Evolutionary conservation across 148 eudicot species (phyloP), one percentile per base, ranked within the genome.

Genomic region (Pouteria glomerata): DNA sequence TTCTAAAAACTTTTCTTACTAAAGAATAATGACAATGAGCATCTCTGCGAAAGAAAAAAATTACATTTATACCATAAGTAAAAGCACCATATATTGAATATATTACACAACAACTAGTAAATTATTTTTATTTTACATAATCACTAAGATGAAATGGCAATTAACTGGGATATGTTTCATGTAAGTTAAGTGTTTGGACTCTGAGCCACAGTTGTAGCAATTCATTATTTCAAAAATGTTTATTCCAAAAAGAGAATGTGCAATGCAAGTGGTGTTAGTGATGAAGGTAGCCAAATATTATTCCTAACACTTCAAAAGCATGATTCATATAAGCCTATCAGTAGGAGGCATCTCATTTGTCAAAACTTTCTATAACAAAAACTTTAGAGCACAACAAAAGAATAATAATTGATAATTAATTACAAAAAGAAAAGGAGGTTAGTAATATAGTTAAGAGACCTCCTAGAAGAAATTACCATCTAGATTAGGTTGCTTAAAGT

Each of bases 251-350:
- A 91, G 89, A 26, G 81, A 68, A 73, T 94, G 98, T 55, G 89
- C 97, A 57, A 88, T 82, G 83, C 98, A 94, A 74, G 89, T 81
- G 48, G 72, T 71, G 82, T 81, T 89, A 60, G 57, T 66, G 74
- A 80, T 94, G 98, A 74, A 94, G 84, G 85, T 97, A 94, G 24
- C 85, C 87, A 77, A 94, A 94, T 77, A 94, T 81, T 24, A 84
- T 96, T 62, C 77, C 91, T 72, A 94, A 73, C 45, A 91, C 98
- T 84, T 94, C 98, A 64, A 97, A 94, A 75, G 98, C 98, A 84
- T 94, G 97, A 84, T 94, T 94, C 98, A 91, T 94, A 81, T 94
- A 89, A 55, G 88, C 96, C 98, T 94, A 90, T 73, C 27, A 59
- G 39, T 41, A 52, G 31, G 47, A 65, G 16, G 34, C 51, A 59